Evolutionary conservation across 345 rosid species (phyloP).

Genomic region (Sisymbrium altissimum): DNA sequence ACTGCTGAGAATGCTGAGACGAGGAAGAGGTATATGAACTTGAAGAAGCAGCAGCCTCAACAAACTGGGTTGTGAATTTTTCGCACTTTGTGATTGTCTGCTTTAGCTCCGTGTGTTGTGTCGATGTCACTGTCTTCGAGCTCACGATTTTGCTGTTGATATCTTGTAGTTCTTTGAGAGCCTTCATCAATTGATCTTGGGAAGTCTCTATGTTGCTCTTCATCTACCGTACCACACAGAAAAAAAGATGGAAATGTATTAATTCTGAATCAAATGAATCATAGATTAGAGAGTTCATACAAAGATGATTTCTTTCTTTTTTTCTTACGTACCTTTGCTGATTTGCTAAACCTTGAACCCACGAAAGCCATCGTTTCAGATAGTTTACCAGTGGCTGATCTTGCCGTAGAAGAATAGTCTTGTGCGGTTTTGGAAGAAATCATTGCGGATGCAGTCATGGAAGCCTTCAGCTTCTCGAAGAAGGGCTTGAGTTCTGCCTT

Average conservation of each 20-base stretch:
- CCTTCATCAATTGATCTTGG: background rate
- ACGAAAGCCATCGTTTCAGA: slow-evolving; percentile 25
- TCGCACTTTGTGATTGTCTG: slow-evolving; percentile 26
- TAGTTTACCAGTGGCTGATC: slow-evolving; percentile 3
- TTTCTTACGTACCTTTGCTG: slow-evolving; percentile 19
- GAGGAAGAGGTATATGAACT: background rate
- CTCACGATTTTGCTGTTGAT: slow-evolving; percentile 20
- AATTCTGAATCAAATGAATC: background rate
- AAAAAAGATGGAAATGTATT: background rate
- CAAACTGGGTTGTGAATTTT: slow-evolving; percentile 23
- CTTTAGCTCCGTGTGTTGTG: slow-evolving; percentile 24
- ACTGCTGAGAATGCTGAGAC: background rate
- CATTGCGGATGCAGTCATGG: slow-evolving; percentile 15
- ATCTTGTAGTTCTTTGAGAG: slow-evolving; percentile 17
- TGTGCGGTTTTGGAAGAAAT: slow-evolving; percentile 10
- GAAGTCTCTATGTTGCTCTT: slow-evolving; percentile 25
- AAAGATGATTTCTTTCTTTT: background rate
- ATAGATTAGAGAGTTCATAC: background rate
- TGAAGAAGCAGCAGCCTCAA: slow-evolving; percentile 31
- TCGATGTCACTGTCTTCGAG: slow-evolving; percentile 15
- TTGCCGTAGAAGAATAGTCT: background rate
- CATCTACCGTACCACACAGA: slow-evolving; percentile 4
- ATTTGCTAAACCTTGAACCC: slow-evolving; percentile 10
- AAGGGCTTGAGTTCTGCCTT: slow-evolving; percentile 18
- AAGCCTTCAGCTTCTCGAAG: slow-evolving; percentile 30